Conservation (phyloP, 106 monocot species). For the Amphibolis antarctica region DNA sequence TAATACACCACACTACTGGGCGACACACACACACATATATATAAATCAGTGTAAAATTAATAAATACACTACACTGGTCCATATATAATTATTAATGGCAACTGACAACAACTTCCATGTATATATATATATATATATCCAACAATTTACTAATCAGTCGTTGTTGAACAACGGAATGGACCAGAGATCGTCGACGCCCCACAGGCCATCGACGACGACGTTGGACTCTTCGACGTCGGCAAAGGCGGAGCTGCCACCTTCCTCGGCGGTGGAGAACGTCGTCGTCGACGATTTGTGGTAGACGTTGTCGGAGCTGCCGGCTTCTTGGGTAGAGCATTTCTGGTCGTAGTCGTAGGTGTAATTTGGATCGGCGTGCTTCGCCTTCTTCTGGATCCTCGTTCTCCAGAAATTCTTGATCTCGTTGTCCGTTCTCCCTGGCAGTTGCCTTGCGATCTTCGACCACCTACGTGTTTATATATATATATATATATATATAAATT, state of each 20-base stretch:
- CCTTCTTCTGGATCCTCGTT: conserved; percentile 64
- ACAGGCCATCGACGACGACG: conserved; percentile 18
- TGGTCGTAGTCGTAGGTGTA: conserved; percentile 11
- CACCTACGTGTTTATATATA: conserved; percentile 16
- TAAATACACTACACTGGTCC: no score
- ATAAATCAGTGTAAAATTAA: no score
- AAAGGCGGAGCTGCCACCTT: neutral
- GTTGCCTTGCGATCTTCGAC: conserved; percentile 54
- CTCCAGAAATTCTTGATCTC: conserved; percentile 82
- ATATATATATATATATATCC: no score
- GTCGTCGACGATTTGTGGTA: neutral
- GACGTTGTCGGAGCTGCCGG: neutral
- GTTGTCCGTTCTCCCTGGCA: conserved; percentile 72
- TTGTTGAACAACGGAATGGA: conserved; percentile 19
- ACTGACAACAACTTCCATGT: no score
- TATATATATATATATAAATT: neutral
- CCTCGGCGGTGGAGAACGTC: neutral
- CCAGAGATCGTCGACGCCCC: conserved; percentile 21
- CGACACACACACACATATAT: no score
- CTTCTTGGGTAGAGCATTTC: conserved; percentile 12
- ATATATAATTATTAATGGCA: no score
- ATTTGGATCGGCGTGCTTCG: conserved; percentile 28
- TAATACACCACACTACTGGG: no score
- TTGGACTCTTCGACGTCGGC: neutral
- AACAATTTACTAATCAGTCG: neutral